Evolutionary conservation across 768 basidiomycete genomes (phyloP).

Genomic region (Termitomyces eurrhizus): DNA sequence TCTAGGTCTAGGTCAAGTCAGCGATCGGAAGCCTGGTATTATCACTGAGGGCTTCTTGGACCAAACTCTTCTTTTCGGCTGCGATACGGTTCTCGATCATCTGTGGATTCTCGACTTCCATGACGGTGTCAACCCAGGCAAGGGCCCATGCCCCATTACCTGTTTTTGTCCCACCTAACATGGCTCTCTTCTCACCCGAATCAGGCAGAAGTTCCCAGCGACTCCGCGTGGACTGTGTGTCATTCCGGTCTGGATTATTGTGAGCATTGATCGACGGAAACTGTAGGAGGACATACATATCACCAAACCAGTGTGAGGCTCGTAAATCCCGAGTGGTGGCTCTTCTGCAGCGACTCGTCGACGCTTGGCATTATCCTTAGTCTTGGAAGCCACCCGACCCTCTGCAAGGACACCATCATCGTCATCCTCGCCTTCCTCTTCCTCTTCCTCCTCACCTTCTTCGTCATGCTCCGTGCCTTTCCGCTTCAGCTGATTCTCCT

Average conservation of each 20-base stretch:
- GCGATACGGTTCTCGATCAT: background rate
- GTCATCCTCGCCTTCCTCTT: constrained; percentile 5
- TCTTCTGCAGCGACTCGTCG: constrained; percentile 25
- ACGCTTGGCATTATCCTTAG: constrained; percentile 14
- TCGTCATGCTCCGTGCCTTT: constrained; percentile 27
- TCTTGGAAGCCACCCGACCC: background rate
- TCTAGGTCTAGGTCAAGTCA: background rate
- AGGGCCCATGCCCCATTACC: constrained; percentile 81
- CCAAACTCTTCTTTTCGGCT: background rate
- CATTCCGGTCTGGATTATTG: constrained; percentile 52
- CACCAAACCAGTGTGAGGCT: constrained; percentile 74
- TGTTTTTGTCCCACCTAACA: constrained; percentile 69
- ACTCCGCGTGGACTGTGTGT: constrained; percentile 70
- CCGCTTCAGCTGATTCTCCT: constrained; percentile 20
- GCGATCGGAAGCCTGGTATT: background rate
- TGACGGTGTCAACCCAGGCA: constrained; percentile 68
- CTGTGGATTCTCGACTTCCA: constrained; percentile 26
- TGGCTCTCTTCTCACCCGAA: constrained; percentile 32
- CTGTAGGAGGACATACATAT: constrained; percentile 50
- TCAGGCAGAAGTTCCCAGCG: constrained; percentile 59
- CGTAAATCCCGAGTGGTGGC: constrained; percentile 69
- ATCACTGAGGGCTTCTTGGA: constrained; percentile 2
- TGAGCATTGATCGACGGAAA: constrained; percentile 1
- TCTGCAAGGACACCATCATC: background rate
- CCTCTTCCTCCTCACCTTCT: constrained; percentile 24